These are phyloP conservation scores for Lecanicillium sp. DNA, from an alignment of 2,329 filamentous ascomycete genomes.

Conservation along the genomic window DNA sequence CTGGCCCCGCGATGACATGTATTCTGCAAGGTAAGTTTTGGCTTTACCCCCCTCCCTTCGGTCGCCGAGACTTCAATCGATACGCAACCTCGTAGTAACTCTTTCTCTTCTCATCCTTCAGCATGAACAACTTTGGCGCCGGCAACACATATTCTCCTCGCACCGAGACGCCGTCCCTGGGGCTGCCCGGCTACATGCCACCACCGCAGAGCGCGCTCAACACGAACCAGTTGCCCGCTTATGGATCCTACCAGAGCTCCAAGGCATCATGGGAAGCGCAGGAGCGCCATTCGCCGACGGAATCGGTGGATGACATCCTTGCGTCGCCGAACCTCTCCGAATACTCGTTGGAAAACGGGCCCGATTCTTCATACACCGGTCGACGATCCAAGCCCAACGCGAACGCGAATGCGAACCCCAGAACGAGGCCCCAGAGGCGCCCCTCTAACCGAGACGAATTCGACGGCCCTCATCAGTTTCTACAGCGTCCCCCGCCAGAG, in stretches of 20 bases:
- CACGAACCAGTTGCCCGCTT: constrained; percentile 23
- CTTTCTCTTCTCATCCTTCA: background rate
- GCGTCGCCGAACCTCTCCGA: constrained; percentile 56
- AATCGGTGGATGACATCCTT: constrained; percentile 54
- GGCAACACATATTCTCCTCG: constrained; percentile 21
- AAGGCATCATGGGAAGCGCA: constrained; percentile 42
- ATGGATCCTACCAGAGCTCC: constrained; percentile 35
- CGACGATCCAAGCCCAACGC: constrained; percentile 35
- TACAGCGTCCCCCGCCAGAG: constrained; percentile 65
- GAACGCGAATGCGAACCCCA: constrained; percentile 27
- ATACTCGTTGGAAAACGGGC: constrained; percentile 49
- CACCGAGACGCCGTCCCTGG: constrained; percentile 34
- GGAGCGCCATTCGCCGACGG: constrained; percentile 49
- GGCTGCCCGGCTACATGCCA: constrained; percentile 35
- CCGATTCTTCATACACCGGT: constrained; percentile 33
- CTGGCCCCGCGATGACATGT: constrained; percentile 13
- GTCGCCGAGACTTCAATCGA: background rate
- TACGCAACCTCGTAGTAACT: constrained; percentile 5
- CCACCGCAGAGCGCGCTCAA: constrained; percentile 37
- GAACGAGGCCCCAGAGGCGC: constrained; percentile 55
- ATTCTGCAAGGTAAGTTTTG: constrained; percentile 12
- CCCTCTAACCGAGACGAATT: constrained; percentile 84
- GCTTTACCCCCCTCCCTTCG: background rate
- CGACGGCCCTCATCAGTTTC: constrained; percentile 77
- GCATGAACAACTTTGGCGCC: constrained; percentile 7